Conservation (phyloP, 352 stramenopile species). For the Globisporangium recalcitrans region DNA sequence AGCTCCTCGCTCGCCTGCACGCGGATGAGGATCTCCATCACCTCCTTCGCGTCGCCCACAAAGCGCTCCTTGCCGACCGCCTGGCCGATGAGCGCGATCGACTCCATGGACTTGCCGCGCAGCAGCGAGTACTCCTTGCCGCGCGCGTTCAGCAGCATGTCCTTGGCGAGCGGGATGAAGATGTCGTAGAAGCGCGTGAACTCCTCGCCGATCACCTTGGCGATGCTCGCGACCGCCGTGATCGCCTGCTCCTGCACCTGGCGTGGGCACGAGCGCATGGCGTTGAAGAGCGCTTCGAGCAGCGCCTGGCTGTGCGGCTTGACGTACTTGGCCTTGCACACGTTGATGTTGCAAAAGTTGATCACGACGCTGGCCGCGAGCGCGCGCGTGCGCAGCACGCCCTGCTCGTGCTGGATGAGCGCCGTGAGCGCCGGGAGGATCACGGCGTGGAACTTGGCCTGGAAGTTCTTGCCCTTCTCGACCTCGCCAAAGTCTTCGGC, state of each 20-base stretch:
- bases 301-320: constrained; percentile 55
- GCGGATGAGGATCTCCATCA: constrained; percentile 84
- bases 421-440: constrained; percentile 65
- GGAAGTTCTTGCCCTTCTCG: constrained; percentile 86
- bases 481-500: constrained; percentile 81
- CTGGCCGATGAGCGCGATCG: constrained; percentile 84
- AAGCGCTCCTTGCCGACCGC: constrained; percentile 85
- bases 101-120: constrained; percentile 86
- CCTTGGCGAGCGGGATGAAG: constrained; percentile 85
- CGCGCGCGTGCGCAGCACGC: constrained; percentile 66
- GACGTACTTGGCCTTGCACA: constrained; percentile 80
- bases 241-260: constrained; percentile 87
- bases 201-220: constrained; percentile 75
- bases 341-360: constrained; percentile 84
- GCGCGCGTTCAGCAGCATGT: constrained; percentile 70
- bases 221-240: constrained; percentile 79
- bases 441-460: constrained; percentile 65
- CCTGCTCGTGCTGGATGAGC: constrained; percentile 57
- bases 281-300: constrained; percentile 77
- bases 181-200: constrained; percentile 83
- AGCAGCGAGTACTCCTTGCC: constrained; percentile 79
- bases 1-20: constrained; percentile 68
- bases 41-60: constrained; percentile 65
- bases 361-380: constrained; percentile 75
- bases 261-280: constrained; percentile 63